These are phyloP conservation scores for Russula sp. DNA, from an alignment of 768 basidiomycete genomes.

Conservation along the genomic window DNA sequence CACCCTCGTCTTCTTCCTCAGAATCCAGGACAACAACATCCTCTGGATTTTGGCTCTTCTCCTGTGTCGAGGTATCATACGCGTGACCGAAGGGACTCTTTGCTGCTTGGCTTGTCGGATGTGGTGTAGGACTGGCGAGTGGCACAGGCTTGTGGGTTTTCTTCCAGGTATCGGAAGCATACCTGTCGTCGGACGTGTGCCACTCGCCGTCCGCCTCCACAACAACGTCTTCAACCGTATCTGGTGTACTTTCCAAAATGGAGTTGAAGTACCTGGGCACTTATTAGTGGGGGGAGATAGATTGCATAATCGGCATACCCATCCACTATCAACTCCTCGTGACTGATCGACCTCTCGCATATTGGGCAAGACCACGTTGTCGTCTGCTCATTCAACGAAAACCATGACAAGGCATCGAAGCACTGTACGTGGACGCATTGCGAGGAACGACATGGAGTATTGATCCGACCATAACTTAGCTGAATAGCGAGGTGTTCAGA, in stretches of 20 bases:
- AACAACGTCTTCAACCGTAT: conserved; percentile 84
- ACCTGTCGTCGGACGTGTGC: conserved; percentile 88
- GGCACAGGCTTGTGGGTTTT: conserved; percentile 39
- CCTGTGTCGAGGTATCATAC: background rate
- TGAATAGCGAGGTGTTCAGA: conserved; percentile 24
- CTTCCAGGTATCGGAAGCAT: conserved; percentile 69
- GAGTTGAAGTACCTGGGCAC: conserved; percentile 73
- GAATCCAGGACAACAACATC: conserved; percentile 61
- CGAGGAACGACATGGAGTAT: conserved; percentile 79
- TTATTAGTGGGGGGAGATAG: background rate
- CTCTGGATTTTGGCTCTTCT: conserved; percentile 42
- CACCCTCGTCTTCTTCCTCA: conserved; percentile 66
- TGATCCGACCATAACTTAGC: conserved; percentile 86
- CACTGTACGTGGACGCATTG: conserved; percentile 88
- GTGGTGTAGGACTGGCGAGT: conserved; percentile 1
- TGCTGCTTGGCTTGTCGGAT: background rate
- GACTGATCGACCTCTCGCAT: conserved; percentile 73
- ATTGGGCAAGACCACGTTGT: conserved; percentile 95
- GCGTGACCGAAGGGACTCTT: background rate
- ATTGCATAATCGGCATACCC: conserved; percentile 50
- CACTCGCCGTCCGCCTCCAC: conserved; percentile 94
- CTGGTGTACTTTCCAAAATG: conserved; percentile 72
- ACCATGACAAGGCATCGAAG: conserved; percentile 94
- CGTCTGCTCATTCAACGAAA: conserved; percentile 91
- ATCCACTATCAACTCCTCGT: conserved; percentile 84